phyloP scores from a whole-genome alignment of 441 rosid genomes.

The Euphorbia schlechtendalii region DNA sequence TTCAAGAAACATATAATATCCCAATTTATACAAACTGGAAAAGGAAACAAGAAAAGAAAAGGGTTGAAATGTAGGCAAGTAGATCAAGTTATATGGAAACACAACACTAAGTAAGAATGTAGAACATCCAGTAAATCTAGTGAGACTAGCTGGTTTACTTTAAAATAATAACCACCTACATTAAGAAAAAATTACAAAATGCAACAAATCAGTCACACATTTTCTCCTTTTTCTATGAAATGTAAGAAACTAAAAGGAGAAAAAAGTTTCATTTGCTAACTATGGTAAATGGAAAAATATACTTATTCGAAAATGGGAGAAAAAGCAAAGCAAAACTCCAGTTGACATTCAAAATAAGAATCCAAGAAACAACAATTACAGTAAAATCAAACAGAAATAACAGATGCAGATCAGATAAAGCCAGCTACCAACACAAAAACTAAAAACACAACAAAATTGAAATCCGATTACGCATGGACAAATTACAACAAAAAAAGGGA shows the following conservation, averaged over 20 bases:
- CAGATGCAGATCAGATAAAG: slow-evolving; percentile 3
- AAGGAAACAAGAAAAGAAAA: too few species aligned
- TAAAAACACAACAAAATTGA: neutral
- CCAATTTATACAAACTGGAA: neutral
- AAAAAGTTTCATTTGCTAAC: neutral
- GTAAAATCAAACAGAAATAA: neutral
- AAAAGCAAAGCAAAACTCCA: neutral
- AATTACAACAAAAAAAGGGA: too few species aligned
- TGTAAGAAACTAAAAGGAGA: neutral
- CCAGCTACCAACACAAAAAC: neutral
- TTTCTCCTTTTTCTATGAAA: neutral
- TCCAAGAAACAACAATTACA: neutral
- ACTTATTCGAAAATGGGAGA: neutral
- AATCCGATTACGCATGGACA: neutral
- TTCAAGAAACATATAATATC: neutral
- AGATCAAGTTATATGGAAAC: neutral
- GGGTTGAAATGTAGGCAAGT: neutral
- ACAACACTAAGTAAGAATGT: neutral
- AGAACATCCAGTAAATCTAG: neutral
- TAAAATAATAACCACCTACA: neutral
- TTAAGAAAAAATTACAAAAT: neutral
- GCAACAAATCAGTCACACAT: neutral
- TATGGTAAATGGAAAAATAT: neutral
- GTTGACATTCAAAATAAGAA: neutral
- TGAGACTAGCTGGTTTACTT: neutral